Evolutionary conservation across 1,284 basidiomycete species (phyloP), one percentile per base, ranked within the genome.

Genomic region (Coniferiporia sulphurascens): DNA sequence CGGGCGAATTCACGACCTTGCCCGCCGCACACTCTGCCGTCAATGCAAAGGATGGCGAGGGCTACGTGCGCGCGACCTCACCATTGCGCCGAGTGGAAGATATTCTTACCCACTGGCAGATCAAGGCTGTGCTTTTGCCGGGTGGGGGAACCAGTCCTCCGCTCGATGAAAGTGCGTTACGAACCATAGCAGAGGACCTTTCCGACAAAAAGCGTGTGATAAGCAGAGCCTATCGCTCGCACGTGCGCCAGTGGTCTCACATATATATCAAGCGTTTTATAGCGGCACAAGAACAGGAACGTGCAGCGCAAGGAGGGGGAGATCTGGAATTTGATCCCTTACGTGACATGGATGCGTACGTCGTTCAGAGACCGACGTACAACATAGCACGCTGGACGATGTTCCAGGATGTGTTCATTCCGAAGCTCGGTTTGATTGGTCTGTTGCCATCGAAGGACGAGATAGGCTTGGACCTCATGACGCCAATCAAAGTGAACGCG

Each of bases 41-140:
- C 65, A 94, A 91, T 4, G 72, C 95, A 22, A 76, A 78, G 0
- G 77, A 79, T 0, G 82, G 83, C 54, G 86, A 89, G 63, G 88
- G 86, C 8, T 99, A 99, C 71, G 73, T 81, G 9, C 83, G 91
- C n/a, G 85, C 84, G 3, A 98, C 97, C 0, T 92, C 88, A 2
- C 97, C 97, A 0, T 75, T 99, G 52, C 81, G 97, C 48, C 83
- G 97, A 21, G 98, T 87, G 71, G 73, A 78, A 45, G 97, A 99
- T 73, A 73, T 98, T 65, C 70, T 97, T 4, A 76, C 78, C 8
- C 97, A 99, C 74, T 99, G 95, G 93, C 95, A 98, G 72, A 84
- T 99, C 72, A 96, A 98, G 70, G 77, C 86, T 52, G 82, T 82
- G 1, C 73, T 98, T n/a, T 70, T 86, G 7, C 58, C 66, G 9